Conservation (phyloP, 805 yeast genomes). For the Schwanniomyces occidentalis region DNA sequence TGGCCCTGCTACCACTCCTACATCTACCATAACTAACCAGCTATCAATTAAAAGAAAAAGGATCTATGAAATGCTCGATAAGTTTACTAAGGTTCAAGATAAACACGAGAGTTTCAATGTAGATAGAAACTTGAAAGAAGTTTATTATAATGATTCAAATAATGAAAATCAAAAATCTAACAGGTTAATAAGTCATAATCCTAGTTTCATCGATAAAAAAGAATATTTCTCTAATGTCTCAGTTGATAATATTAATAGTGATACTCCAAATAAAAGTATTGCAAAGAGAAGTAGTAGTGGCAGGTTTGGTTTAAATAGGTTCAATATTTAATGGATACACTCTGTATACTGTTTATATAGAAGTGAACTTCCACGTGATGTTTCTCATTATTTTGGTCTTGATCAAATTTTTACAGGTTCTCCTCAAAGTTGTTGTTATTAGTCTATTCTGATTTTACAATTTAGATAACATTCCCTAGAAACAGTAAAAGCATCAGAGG, state of each 20-base stretch:
- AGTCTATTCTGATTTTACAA: constrained; percentile 10
- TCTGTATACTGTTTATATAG: no score
- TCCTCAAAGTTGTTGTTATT: not conserved
- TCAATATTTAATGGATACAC: no score
- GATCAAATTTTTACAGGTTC: constrained; percentile 9
- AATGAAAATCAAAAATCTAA: not conserved
- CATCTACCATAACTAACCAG: constrained; percentile 22
- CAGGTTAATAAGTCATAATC: not conserved
- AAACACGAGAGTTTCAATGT: constrained; percentile 20
- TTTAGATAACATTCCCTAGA: constrained; percentile 9
- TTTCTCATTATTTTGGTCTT: not conserved
- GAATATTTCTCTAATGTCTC: constrained; percentile 5
- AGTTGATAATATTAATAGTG: not conserved
- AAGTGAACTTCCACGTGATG: constrained; percentile 1
- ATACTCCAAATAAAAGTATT: not conserved
- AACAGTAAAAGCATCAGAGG: not conserved
- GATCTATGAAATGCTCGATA: constrained; percentile 43
- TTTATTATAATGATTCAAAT: not conserved
- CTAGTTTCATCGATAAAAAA: not conserved
- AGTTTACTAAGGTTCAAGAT: constrained; percentile 36
- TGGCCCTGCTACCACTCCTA: constrained; percentile 14
- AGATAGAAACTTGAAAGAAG: constrained; percentile 2
- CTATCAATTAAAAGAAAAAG: constrained; percentile 39
- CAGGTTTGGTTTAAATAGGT: constrained; percentile 6
- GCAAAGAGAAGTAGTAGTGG: constrained; percentile 5